Percentiles rank a stretch among this genome's conserved stretches.
phyloP scores from a whole-genome alignment of 371 early-diverging fungal species.

The Mucor circinelloides region DNA sequence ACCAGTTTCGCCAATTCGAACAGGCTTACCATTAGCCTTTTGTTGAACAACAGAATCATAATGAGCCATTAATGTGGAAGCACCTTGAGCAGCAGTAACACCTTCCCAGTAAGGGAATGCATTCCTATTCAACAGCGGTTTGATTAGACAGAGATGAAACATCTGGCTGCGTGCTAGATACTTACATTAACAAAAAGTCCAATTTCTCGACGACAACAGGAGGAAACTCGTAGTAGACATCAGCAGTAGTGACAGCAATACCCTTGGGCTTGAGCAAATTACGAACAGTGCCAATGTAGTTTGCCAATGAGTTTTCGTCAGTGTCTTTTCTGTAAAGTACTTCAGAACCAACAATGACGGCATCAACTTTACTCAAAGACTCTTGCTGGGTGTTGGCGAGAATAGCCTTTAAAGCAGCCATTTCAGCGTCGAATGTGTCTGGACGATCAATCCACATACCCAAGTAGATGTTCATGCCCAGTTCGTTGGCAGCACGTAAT shows the following conservation, averaged over 20 bases:
- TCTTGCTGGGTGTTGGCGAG: conserved; percentile 18
- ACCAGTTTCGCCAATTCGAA: conserved; percentile 68
- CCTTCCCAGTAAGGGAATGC: conserved; percentile 76
- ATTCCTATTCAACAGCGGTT: conserved; percentile 34
- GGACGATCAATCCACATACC: conserved; percentile 67
- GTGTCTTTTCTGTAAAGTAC: conserved; percentile 61
- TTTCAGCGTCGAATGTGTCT: conserved; percentile 50
- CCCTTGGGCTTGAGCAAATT: conserved; percentile 35
- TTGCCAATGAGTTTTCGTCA: conserved; percentile 34
- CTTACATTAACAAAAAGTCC: conserved; percentile 62
- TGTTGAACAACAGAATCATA: conserved; percentile 42
- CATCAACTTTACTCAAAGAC: conserved; percentile 40
- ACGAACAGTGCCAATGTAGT: conserved; percentile 41
- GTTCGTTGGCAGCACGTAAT: conserved; percentile 57
- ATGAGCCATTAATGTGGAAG: conserved; percentile 48
- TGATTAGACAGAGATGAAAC: neutral
- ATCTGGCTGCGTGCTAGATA: neutral
- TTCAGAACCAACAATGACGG: conserved; percentile 66
- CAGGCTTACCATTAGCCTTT: conserved; percentile 51
- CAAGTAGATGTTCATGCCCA: conserved; percentile 59
- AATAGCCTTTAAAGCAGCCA: conserved; percentile 46
- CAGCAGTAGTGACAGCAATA: conserved; percentile 54
- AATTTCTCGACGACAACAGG: conserved; percentile 49
- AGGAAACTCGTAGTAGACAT: conserved; percentile 58
- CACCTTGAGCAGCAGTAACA: conserved; percentile 51